Percentiles rank a stretch among this genome's conserved stretches.
phyloP scores from a whole-genome alignment of 2,329 filamentous ascomycete genomes.

The Cladophialophora psammophila region DNA sequence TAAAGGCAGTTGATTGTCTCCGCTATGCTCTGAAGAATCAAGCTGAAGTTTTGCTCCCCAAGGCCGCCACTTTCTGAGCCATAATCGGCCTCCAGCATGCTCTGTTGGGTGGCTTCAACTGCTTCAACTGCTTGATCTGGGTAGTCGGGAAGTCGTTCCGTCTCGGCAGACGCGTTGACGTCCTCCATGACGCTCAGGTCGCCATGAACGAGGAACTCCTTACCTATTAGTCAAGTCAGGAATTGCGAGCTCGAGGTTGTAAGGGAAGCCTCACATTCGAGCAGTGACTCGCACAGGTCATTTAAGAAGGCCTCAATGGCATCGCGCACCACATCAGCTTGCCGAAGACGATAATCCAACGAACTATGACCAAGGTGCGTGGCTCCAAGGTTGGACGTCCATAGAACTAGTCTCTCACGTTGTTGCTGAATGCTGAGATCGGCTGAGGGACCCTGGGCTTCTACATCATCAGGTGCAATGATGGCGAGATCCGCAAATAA shows the following conservation, averaged over 20 bases:
- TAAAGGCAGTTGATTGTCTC: constrained; percentile 29
- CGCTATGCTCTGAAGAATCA: constrained; percentile 21
- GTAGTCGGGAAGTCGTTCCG: not conserved
- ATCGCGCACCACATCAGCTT: constrained; percentile 9
- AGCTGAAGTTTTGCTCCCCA: not conserved
- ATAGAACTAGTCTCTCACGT: constrained; percentile 30
- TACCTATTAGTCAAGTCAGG: not conserved
- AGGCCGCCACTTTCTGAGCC: not conserved
- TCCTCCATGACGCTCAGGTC: not conserved
- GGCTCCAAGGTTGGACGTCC: constrained; percentile 31
- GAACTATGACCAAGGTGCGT: constrained; percentile 28
- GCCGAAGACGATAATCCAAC: constrained; percentile 34
- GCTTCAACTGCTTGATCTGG: not conserved
- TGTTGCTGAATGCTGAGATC: not conserved
- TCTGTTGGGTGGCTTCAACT: not conserved
- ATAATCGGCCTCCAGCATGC: not conserved
- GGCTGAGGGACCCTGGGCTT: not conserved
- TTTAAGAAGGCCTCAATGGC: constrained; percentile 5
- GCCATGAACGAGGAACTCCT: not conserved
- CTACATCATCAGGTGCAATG: not conserved
- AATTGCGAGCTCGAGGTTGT: not conserved
- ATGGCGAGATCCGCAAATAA: not conserved
- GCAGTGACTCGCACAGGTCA: constrained; percentile 10
- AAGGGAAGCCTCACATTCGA: constrained; percentile 3
- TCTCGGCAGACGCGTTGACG: not conserved